Evolutionary conservation across 768 basidiomycete species (phyloP).

Genomic region (Boletus huronensis): DNA sequence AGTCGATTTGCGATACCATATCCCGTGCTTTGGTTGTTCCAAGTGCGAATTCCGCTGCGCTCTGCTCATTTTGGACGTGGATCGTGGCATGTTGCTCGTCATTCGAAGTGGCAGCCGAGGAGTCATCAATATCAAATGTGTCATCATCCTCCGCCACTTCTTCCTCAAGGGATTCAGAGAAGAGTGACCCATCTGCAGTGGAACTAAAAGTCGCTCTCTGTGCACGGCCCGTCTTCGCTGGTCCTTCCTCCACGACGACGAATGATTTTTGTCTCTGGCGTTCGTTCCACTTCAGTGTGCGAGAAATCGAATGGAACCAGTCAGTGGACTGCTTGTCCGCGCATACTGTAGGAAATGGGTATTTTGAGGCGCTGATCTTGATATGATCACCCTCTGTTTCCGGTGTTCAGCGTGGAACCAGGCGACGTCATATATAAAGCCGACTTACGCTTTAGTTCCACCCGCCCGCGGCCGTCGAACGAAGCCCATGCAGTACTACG

Average conservation of each 20-base stretch:
- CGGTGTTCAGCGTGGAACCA: slow-evolving; percentile 5
- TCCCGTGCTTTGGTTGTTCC: slow-evolving; percentile 32
- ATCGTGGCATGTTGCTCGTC: background rate
- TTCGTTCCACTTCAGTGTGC: slow-evolving; percentile 99
- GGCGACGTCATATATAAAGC: background rate
- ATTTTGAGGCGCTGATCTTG: slow-evolving; percentile 95
- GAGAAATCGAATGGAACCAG: slow-evolving; percentile 97
- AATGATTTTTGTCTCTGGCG: slow-evolving; percentile 98
- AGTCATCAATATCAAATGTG: slow-evolving; percentile 92
- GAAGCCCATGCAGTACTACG: slow-evolving; percentile 98
- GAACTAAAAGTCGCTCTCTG: slow-evolving; percentile 14
- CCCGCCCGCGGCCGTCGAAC: slow-evolving; percentile 94
- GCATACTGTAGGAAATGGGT: slow-evolving; percentile 98
- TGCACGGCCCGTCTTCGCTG: slow-evolving; percentile 39
- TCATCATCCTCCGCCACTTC: slow-evolving; percentile 65
- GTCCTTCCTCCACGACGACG: slow-evolving; percentile 92
- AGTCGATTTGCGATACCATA: slow-evolving; percentile 23
- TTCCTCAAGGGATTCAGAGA: slow-evolving; percentile 31
- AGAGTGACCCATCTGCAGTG: slow-evolving; percentile 6
- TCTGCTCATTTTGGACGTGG: slow-evolving; percentile 16
- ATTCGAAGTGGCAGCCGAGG: slow-evolving; percentile 52
- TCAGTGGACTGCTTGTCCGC: slow-evolving; percentile 97
- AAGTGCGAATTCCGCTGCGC: slow-evolving; percentile 6
- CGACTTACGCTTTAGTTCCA: slow-evolving; percentile 88
- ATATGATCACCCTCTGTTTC: slow-evolving; percentile 95